Evolutionary conservation across 2,329 filamentous ascomycete genomes (phyloP), one percentile per base, ranked within the genome.

Genomic region (Arthrobotrys iridis): DNA sequence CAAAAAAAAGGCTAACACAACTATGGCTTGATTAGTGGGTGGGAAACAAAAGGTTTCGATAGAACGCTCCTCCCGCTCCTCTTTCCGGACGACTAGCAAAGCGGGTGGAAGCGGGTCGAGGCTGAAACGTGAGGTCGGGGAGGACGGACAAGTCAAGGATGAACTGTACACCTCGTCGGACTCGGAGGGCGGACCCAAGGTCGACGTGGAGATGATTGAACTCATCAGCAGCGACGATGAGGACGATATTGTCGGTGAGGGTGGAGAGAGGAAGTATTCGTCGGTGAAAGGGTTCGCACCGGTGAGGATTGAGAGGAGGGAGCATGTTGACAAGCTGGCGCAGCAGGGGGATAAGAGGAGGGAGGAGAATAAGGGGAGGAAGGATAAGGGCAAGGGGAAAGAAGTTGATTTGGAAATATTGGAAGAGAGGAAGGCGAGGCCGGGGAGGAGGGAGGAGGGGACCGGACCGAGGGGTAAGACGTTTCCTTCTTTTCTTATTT

Each of bases 141-240:
- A 77, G n/a, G 58, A 63, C 20, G 73, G 60, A 11, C 57, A 78
- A 6, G 20, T 68, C n/a, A 77, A 78, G 41, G 60, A 65, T 20
- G 68, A 63, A 18, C 41, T 59, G 1, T 79, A 78, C 41, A 71
- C 70, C 8, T 73, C 68, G 26, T 79, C 78, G 0, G 76, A 77
- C 11, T 77, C 77, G 33, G 76, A 77, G 40, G 78, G 78, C 5
- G 78, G 77, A 6, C 72, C 77, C 7, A 78, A 77, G 45, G 73
- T 79, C 20, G 78, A 79, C 37, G 76, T 79, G 18, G 78, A 79
- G 48, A 77, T 77, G 52, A 79, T 80, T 18, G 78, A 77, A 22
- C 66, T 79, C 37, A 73, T 79, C 30, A 77, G 73, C 22, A 63
- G 67, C 28, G 52, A 65, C 11, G 71, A 75, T 5, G 77, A 74